These are phyloP conservation scores for Omphalotus olearius DNA, from an alignment of 1,284 basidiomycete genomes.

Conservation along the genomic window DNA sequence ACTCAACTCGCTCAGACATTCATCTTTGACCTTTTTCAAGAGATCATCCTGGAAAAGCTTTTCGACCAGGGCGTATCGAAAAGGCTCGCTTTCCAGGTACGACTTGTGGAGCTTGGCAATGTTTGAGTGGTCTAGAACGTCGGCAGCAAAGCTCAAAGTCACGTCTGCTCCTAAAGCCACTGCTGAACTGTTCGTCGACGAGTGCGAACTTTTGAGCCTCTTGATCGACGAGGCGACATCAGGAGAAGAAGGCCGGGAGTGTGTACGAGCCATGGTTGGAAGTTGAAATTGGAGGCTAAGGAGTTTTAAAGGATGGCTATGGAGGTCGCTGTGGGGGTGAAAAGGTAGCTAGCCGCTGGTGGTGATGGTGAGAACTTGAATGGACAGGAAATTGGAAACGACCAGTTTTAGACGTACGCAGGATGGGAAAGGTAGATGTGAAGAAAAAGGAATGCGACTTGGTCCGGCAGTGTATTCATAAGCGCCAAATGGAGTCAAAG, in stretches of 20 bases:
- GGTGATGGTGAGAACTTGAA: no score
- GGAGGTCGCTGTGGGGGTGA: no score
- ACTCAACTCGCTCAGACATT: slow-evolving; percentile 80
- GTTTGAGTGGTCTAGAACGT: slow-evolving; percentile 53
- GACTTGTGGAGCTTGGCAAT: slow-evolving; percentile 48
- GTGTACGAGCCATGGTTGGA: slow-evolving; percentile 3
- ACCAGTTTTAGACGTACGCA: no score
- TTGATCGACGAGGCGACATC: slow-evolving; percentile 2
- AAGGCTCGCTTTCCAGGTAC: slow-evolving; percentile 69
- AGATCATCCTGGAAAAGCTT: slow-evolving; percentile 85
- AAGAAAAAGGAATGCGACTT: slow-evolving; percentile 4
- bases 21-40: slow-evolving; percentile 72
- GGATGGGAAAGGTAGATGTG: background rate
- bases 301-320: background rate
- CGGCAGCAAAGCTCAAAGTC: slow-evolving; percentile 42
- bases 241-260: slow-evolving; percentile 6
- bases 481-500: slow-evolving; percentile 1
- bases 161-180: slow-evolving; percentile 22
- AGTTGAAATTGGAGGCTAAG: background rate
- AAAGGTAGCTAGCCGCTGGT: background rate
- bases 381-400: no score
- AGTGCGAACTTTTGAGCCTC: slow-evolving; percentile 7
- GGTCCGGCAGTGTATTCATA: background rate
- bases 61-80: slow-evolving; percentile 81
- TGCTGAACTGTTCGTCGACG: background rate